Evolutionary conservation across 2,329 filamentous ascomycete genomes (phyloP), one percentile per base, ranked within the genome.

Genomic region (Pseudogymnoascus verrucosus): DNA sequence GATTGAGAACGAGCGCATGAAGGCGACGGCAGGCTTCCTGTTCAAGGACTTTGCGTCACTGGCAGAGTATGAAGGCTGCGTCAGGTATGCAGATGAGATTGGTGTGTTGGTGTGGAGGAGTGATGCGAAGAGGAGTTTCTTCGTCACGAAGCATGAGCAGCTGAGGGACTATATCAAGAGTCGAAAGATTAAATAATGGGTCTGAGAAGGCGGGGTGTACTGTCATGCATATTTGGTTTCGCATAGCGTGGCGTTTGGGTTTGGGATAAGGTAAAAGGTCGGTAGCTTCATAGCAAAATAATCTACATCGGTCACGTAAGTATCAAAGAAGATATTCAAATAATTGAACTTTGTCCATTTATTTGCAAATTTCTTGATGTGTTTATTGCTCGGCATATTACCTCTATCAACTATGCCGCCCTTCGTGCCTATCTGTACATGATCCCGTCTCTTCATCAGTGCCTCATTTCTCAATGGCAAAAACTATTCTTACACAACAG

Each of bases 1-100:
- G 78, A 87, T 98, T 62, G 95, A 99, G 76, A 92, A 93, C 67
- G 95, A 99, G 78, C 85, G 95, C 61, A 96, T 99, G 84, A 90
- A 89, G 74, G 86, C 90, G 1, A 91, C 87, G 4, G 79, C 83
- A 0, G 95, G 95, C 0, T 98, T 91, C 74, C 75, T 98, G 28
- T 96, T 99, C 79, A 89, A 89, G 71, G 93, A 98, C 67, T 96
- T 98, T 72, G 85, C 86, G 47, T 86, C 82, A 34, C 78, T 81
- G 61, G 82, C 82, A 63, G 89, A 93, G 73, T 95, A 91, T 72
- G 79, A 84, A 60, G 86, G 84, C 51, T 84, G 91, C 10, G 82
- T 85, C 4, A 84, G 84, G 64, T 95, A 97, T 76, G 93, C 95
- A 0, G 89, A 93, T 69, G 91, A 96, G 73, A 87, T 97, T 66